Percentiles rank a stretch among this genome's conserved stretches.
Evolutionary conservation across 2,329 filamentous ascomycete species (phyloP).

Genomic region (Fusarium tupiense): DNA sequence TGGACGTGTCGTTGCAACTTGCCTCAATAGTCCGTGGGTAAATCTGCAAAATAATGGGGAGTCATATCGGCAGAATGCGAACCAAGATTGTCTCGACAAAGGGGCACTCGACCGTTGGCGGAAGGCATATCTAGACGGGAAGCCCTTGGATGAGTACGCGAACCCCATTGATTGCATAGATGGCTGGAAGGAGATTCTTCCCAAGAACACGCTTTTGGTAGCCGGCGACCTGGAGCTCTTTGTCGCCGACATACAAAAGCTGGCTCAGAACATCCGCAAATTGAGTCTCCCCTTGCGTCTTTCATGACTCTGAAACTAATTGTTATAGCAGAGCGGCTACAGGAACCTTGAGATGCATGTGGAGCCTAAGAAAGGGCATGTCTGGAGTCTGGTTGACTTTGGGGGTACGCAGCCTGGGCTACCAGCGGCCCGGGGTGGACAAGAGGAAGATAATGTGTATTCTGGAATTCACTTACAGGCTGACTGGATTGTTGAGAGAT

Average conservation of each 20-base stretch:
- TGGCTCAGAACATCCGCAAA: not conserved
- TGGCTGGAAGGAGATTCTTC: not conserved
- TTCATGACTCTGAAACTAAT: not conserved
- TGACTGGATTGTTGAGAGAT: not conserved
- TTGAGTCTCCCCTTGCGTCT: not conserved
- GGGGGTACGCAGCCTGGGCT: not conserved
- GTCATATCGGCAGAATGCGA: not conserved
- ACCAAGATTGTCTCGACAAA: not conserved
- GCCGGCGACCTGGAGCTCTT: not conserved
- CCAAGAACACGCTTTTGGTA: not conserved
- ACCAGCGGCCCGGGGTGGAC: accelerated
- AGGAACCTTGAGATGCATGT: accelerated
- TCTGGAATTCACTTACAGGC: not conserved
- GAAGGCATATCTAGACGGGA: not conserved
- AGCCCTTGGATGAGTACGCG: not conserved
- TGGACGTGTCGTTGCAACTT: not conserved
- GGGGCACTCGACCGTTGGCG: not conserved
- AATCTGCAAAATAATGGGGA: not conserved
- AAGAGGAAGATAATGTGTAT: not conserved
- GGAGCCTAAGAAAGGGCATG: not conserved
- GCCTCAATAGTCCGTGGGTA: not conserved
- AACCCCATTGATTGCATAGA: not conserved
- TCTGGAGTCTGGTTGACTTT: not conserved
- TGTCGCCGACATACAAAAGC: not conserved
- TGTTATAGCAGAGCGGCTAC: not conserved